phyloP scores from a whole-genome alignment of 225 moss, liverwort and hornwort genomes.

The Pleurozium schreberi region DNA sequence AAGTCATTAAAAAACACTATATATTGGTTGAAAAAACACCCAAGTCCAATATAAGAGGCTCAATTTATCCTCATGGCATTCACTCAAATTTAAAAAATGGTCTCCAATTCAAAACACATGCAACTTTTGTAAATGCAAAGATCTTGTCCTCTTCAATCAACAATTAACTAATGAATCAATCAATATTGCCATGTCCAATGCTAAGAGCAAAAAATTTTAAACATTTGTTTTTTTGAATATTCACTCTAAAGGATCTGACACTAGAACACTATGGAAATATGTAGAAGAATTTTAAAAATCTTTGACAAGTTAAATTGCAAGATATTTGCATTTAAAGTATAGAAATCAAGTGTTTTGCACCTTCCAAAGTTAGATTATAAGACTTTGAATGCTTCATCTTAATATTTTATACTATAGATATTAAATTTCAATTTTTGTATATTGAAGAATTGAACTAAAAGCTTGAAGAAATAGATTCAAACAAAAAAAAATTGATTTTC shows the following conservation, averaged over 20 bases:
- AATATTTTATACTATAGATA: not conserved
- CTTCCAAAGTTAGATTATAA: not conserved
- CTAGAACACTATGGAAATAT: not conserved
- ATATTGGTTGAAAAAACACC: not conserved
- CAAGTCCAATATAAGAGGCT: accelerated
- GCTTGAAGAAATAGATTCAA: not conserved
- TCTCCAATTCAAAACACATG: no score
- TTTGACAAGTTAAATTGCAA: not conserved
- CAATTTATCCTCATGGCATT: not conserved
- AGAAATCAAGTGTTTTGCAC: accelerated
- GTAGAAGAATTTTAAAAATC: not conserved
- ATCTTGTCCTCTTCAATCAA: accelerated
- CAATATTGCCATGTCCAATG: accelerated
- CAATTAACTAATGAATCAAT: not conserved
- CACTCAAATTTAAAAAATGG: not conserved
- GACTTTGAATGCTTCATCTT: not conserved
- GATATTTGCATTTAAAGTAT: not conserved
- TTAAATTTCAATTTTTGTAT: not conserved
- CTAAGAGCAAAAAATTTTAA: accelerated
- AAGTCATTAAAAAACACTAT: no score
- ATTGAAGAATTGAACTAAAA: not conserved
- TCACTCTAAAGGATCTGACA: accelerated
- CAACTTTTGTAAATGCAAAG: accelerated
- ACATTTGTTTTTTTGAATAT: not conserved
- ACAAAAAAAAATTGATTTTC: accelerated